These are phyloP conservation scores for Pseudogymnoascus sp. DNA, from an alignment of 2,329 filamentous ascomycete species.

Conservation along the genomic window DNA sequence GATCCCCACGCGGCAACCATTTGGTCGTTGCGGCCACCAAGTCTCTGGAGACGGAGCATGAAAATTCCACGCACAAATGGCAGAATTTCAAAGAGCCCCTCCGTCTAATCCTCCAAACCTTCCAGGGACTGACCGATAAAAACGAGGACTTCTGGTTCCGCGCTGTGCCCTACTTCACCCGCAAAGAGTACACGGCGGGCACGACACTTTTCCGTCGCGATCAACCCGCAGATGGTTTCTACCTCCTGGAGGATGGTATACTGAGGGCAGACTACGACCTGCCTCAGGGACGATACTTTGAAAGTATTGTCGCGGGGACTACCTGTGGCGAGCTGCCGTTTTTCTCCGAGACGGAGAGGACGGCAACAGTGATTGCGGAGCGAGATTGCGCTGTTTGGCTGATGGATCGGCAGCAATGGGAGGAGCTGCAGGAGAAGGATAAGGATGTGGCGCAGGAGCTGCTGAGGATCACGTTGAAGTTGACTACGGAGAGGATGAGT, in stretches of 20 bases:
- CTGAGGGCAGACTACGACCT: constrained; percentile 84
- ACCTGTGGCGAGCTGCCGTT: constrained; percentile 95
- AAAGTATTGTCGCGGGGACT: constrained; percentile 87
- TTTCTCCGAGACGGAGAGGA: constrained; percentile 82
- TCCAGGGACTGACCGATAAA: constrained; percentile 74
- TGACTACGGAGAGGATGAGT: constrained; percentile 90
- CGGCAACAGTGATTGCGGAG: constrained; percentile 74
- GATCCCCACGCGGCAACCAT: constrained; percentile 72
- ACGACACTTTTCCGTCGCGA: constrained; percentile 71
- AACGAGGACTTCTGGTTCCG: constrained; percentile 96
- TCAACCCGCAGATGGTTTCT: constrained; percentile 74
- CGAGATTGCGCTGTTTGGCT: constrained; percentile 76
- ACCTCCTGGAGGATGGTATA: constrained; percentile 82
- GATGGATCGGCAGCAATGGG: constrained; percentile 65
- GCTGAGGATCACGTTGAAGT: constrained; percentile 77
- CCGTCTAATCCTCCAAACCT: constrained; percentile 88
- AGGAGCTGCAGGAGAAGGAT: constrained; percentile 60
- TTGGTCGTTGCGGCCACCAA: constrained; percentile 70
- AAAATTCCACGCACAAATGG: constrained; percentile 50
- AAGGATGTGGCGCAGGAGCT: constrained; percentile 76
- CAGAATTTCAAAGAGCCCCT: constrained; percentile 83
- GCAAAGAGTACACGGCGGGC: constrained; percentile 58
- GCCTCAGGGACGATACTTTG: constrained; percentile 79
- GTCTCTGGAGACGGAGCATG: constrained; percentile 56
- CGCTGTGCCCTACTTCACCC: constrained; percentile 65